phyloP scores from a whole-genome alignment of 1,284 basidiomycete species.

The Cryptococcus floricola region DNA sequence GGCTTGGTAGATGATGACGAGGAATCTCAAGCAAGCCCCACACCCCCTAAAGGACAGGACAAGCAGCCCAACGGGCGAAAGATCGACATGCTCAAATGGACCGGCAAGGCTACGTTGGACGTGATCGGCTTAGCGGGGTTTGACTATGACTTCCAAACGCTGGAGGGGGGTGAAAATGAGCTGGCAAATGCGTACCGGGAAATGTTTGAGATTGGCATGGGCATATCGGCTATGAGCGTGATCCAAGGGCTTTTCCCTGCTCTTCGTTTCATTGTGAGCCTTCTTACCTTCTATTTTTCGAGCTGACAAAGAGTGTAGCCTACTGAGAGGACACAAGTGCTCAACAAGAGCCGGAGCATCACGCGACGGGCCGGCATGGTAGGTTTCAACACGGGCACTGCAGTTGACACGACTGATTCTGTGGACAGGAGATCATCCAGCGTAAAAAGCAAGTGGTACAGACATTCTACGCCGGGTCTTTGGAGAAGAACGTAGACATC shows the following conservation, averaged over 20 bases:
- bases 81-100: conserved; percentile 61
- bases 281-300: background rate
- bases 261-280: conserved; percentile 57
- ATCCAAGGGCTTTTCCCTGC: conserved; percentile 62
- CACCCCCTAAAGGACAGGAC: conserved; percentile 18
- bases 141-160: conserved; percentile 58
- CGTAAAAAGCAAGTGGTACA: conserved; percentile 56
- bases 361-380: conserved; percentile 58
- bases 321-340: conserved; percentile 43
- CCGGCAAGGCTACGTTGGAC: conserved; percentile 64
- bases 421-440: conserved; percentile 29
- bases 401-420: background rate
- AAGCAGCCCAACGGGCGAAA: conserved; percentile 6
- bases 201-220: conserved; percentile 26
- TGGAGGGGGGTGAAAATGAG: conserved; percentile 27
- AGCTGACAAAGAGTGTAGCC: conserved; percentile 12
- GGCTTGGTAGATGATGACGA: conserved; percentile 14
- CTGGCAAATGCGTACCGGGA: conserved; percentile 32
- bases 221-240: conserved; percentile 56
- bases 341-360: conserved; percentile 50
- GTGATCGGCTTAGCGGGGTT: conserved; percentile 71
- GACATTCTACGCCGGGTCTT: conserved; percentile 34
- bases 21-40: conserved; percentile 14
- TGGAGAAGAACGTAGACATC: conserved; percentile 51
- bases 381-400: conserved; percentile 6